A percentile compares a stretch with the other conserved stretches of the same genome.
phyloP scores from a whole-genome alignment of 805 yeast genomes.

The Hanseniaspora thailandica region DNA sequence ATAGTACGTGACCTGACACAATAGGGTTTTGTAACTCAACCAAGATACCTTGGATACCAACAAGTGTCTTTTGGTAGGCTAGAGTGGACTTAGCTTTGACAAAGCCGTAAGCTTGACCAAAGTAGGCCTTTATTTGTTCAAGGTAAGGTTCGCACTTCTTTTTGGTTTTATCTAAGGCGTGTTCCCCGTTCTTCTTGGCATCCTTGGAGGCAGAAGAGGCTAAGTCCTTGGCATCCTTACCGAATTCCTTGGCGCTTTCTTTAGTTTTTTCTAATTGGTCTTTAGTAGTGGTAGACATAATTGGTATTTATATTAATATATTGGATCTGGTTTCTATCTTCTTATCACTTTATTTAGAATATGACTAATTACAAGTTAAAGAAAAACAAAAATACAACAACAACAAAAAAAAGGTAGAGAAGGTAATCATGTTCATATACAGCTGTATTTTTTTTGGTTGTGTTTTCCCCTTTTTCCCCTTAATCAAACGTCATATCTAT shows the following conservation, averaged over 20 bases:
- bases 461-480: background rate
- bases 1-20: conserved; percentile 42
- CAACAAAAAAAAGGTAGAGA: background rate
- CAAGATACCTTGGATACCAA: conserved; percentile 8
- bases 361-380: too few species aligned
- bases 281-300: background rate
- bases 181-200: conserved; percentile 20
- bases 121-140: conserved; percentile 22
- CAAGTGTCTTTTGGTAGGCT: conserved; percentile 11
- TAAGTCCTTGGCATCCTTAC: conserved; percentile 1
- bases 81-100: conserved; percentile 1
- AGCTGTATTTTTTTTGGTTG: background rate
- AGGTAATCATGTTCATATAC: background rate
- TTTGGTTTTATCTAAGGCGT: conserved; percentile 26
- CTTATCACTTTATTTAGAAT: too few species aligned
- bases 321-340: background rate
- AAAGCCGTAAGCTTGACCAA: background rate
- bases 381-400: background rate
- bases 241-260: conserved; percentile 13
- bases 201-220: conserved; percentile 14
- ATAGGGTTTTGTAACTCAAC: conserved; percentile 51
- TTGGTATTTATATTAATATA: background rate
- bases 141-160: conserved; percentile 18
- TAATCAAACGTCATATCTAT: background rate
- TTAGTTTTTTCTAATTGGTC: conserved; percentile 13